Evolutionary conservation across 148 eudicot genomes (phyloP), one percentile per base, ranked within the genome.

Genomic region (Vaccinium vitisidaea): DNA sequence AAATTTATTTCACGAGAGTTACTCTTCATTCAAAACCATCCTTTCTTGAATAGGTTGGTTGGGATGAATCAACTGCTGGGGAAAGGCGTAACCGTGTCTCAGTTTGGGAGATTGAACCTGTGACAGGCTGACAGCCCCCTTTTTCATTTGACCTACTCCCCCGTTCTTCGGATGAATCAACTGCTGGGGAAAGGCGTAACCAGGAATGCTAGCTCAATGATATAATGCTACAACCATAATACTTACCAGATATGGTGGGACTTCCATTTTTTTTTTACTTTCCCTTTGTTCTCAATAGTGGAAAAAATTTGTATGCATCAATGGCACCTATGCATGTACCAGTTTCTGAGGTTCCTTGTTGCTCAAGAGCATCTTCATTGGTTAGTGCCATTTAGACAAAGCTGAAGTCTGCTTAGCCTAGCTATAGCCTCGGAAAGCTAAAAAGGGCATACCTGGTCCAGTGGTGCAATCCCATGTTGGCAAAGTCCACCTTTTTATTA

Each of bases 51-150:
- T 86, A 95, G 99, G 98, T 97, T 84, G 98, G 98, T 81, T 97
- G 99, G 99, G 99, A 97, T 89, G 99, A 97, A 84, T 92, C 99
- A 65, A 94, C 99, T 59, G 94, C 91, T 75, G 99, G 99, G 65
- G 99, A 97, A 87, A 93, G 89, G 90, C 96, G 99, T 85, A 97
- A 89, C 23, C 91, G 99, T 65, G 99, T 95, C 58, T 97, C 99
- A 16, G 90, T 90, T 79, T 97, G 99, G 99, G 99, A 97, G 89
- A 95, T 97, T 79, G 99, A 95, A 89, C 98, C 99, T 75, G 98
- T 97, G 39, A 95, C 96, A 10, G 96, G n/a, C n/a, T 30, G 30
- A 1, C 32, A 30, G 1, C 98, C 77, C 99, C 99, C 11, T 97
- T 95, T 88, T 97, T 97, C 87, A 95, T 97, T 74, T 95, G 98